Evolutionary conservation across 495 filamentous ascomycete genomes (phyloP), one percentile per base, ranked within the genome.

Genomic region (Neurospora terricola): DNA sequence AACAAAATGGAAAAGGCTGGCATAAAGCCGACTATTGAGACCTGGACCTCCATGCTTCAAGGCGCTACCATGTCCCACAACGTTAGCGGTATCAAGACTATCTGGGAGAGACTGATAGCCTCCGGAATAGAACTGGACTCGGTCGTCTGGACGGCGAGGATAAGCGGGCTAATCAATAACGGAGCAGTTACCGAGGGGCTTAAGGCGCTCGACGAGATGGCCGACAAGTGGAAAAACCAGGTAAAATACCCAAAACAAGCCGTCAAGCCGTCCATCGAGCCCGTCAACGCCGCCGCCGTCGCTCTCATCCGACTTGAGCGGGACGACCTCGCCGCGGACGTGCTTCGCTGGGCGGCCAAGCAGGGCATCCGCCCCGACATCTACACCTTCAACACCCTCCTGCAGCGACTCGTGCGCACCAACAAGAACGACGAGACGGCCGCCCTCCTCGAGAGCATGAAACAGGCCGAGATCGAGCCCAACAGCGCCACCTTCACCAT

Each of bases 361-460:
- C 87, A 90, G 54, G 84, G 82, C 37, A 86, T 94, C 66, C 70
- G 82, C 40, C 89, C 89, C 21, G 87, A 92, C 76, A 79, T 86
- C 40, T 81, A 82, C 71, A 93, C 92, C 14, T 94, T 88, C 82
- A 94, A 94, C 80, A 89, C 84, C 5, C 83, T 93, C 11, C 83
- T 94, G 36, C 82, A 84, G 8, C 80, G 85, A 3, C 77, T 88
- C 54, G 82, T 93, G 72, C 84, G 85, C 21, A 73, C 79, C 43
- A 83, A 81, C 27, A 74, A 83, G 21, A 76, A 76, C 37, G 72
- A 77, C 0, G 74, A 79, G 18, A 82, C 86, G 27, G 73, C 81
- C 45, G 74, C 77, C 2, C 72, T 90, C 34, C 80, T 91, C 34
- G 38, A 74, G 10, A 75, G 75, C 34, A 86, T 86, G 85, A 70